A percentile compares a stretch with the other conserved stretches of the same genome.
These are phyloP conservation scores for Candida pseudocylindracea DNA, from an alignment of 1,139 yeast species.

Conservation along the genomic window DNA sequence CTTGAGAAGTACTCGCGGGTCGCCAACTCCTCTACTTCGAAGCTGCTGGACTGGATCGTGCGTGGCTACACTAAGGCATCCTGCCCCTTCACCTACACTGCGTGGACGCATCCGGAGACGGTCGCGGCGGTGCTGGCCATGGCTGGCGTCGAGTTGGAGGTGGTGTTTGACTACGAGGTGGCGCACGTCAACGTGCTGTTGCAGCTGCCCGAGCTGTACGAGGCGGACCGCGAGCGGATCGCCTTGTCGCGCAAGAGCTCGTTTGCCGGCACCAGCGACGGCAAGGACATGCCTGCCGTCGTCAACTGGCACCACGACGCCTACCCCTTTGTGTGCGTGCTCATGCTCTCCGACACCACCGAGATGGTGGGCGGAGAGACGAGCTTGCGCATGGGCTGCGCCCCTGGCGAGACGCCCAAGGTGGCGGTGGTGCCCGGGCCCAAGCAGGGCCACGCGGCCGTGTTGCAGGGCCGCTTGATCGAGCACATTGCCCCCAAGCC, in stretches of 20 bases:
- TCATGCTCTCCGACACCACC: constrained; percentile 33
- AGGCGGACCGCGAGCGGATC: constrained; percentile 4
- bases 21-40: constrained; percentile 19
- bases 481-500: constrained; percentile 37
- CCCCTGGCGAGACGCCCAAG: constrained; percentile 3
- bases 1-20: constrained; percentile 20
- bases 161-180: constrained; percentile 29
- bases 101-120: constrained; percentile 35
- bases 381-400: constrained; percentile 20
- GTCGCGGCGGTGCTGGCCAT: constrained; percentile 22
- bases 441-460: constrained; percentile 26
- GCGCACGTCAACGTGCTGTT: constrained; percentile 26
- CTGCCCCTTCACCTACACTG: constrained; percentile 23
- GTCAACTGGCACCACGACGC: constrained; percentile 40
- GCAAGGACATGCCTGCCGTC: constrained; percentile 22
- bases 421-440: constrained; percentile 28
- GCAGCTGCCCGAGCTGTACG: constrained; percentile 10
- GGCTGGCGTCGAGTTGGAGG: constrained; percentile 32
- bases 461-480: constrained; percentile 30
- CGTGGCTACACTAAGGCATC: constrained; percentile 21
- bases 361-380: constrained; percentile 42
- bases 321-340: constrained; percentile 40
- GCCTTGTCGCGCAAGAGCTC: constrained; percentile 3
- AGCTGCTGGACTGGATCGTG: constrained; percentile 13
- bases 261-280: constrained; percentile 5